Base-by-base conservation (phyloP, 306 rosid genomes). In the Vigna unguiculata region DNA sequence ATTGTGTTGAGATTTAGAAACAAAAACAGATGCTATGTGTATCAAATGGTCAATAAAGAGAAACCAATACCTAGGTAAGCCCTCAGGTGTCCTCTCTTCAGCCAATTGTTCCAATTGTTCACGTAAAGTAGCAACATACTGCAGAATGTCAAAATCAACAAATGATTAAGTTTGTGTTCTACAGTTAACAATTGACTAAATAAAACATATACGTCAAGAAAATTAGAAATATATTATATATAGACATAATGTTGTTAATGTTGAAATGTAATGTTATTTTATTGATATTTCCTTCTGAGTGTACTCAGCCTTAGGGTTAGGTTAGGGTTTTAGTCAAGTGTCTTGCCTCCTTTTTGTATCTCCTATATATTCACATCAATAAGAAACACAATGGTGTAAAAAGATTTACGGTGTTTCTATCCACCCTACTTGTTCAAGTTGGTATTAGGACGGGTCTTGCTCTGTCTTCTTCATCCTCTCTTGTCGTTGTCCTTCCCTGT, bases 51-150 rank as follows among this genome's bases (percentile, higher is more conserved):
- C 72, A 64, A 38, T 47, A 59, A 76, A 59, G 53, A 61, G 69
- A 30, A 48, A 38, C 15, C 61, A 46, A 48, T 36, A 93, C 98
- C 92, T 92, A 12, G 97, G 93, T 67, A 92, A 82, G 52, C 97
- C 97, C 71, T 92, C 93, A 0, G 84, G 81, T 12, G 91, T 92
- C 89, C 85, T 85, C 86, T 95, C 97, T 77, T 89, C 90, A 46
- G 91, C 91, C 62, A 95, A 87, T 63, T 92, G 99, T 61, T 95
- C 97, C 61, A 92, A 79, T 51, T 81, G 96, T 81, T 95, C 97
- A 34, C 96, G 87, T 80, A 92, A 79, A 80, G 96, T 92, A 77
- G 93, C 93, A 53, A 92, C 91, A 85, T 94, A 91, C 98, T 93
- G 81, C 84, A 80, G 74, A 19, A 38, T 64, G 5, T 51, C 71